Conservation (phyloP, 2,329 filamentous ascomycete genomes). For the Colletotrichum spaethianum region DNA sequence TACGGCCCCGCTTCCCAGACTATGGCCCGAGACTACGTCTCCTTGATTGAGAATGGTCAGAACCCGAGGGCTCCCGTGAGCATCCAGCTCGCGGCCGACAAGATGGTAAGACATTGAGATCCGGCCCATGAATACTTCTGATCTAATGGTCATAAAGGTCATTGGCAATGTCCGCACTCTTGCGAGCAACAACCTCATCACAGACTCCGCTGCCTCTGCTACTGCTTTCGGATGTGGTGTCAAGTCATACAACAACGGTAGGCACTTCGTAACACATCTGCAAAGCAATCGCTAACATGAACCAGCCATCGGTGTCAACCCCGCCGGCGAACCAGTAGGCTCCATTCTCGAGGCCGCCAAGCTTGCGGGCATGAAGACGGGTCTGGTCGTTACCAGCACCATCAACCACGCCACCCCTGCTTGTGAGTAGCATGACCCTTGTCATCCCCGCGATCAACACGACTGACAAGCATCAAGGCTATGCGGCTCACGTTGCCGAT, state of each 20-base stretch:
- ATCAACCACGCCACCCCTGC: slow-evolving; percentile 55
- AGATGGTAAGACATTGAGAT: slow-evolving; percentile 34
- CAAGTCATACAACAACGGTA: slow-evolving; percentile 54
- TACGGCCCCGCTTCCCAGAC: slow-evolving; percentile 50
- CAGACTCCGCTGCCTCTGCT: slow-evolving; percentile 57
- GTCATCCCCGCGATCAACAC: neutral
- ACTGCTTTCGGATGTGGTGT: slow-evolving; percentile 57
- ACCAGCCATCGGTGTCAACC: slow-evolving; percentile 51
- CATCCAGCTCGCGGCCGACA: slow-evolving; percentile 43
- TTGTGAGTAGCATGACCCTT: slow-evolving; percentile 37
- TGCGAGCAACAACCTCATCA: slow-evolving; percentile 53
- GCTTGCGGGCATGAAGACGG: slow-evolving; percentile 55
- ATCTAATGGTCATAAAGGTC: slow-evolving; percentile 37
- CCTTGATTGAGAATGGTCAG: slow-evolving; percentile 43
- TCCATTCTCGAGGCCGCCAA: slow-evolving; percentile 58
- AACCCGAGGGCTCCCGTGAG: slow-evolving; percentile 42
- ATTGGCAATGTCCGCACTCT: slow-evolving; percentile 50
- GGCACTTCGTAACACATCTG: neutral
- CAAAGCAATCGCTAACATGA: neutral
- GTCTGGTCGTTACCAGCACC: slow-evolving; percentile 57
- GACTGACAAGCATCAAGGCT: slow-evolving; percentile 40
- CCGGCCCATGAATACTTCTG: neutral
- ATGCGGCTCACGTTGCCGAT: slow-evolving; percentile 51
- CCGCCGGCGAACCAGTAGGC: slow-evolving; percentile 51
- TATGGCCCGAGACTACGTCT: slow-evolving; percentile 48